Evolutionary conservation across 352 stramenopile genomes (phyloP), one percentile per base, ranked within the genome.

Genomic region (Globisporangium rhizosaccharum): DNA sequence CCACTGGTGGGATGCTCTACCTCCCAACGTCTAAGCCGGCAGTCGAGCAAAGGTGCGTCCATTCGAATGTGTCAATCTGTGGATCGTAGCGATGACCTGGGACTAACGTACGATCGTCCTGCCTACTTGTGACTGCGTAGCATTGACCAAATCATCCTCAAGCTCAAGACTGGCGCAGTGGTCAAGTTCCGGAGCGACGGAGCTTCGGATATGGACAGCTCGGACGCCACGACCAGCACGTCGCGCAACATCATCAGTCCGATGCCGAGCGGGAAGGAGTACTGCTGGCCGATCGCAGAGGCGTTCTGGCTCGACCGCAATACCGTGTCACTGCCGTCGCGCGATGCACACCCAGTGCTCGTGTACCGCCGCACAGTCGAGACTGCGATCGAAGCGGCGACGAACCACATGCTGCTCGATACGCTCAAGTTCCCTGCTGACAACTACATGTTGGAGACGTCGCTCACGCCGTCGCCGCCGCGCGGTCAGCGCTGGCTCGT

Each of bases 361-460:
- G 72, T 88, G 49, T 94, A 77, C 54, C 73, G 70, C 0, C 68
- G 86, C 17, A 87, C 78, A 1, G 79, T 90, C 3, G 86, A 96
- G 59, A 80, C 76, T 18, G 82, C 82, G 1, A 89, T 92, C 14
- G 86, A 96, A 56, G 78, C 76, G 4, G 86, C 84, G 9, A 94
- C 83, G 25, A 94, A 85, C 65, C 82, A 91, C 61, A 94, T 96
- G 83, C 64, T 94, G 41, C 63, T 96, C 8, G 86, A 96, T 60
- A 94, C 82, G 44, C 79, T 96, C 58, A 93, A 93, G 65, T 96
- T 96, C 56, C 83, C 86, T 3, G 75, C 81, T 0, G 86, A 96
- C 45, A 86, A 61, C 39, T 96, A 96, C 47, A 51, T 76, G 42
- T 54, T 96, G 17, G 85, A 96, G 57, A 77, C 47, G 9, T 30